Percentiles rank a stretch among this genome's conserved stretches.
These are phyloP conservation scores for Sanguinoderma infundibulare DNA, from an alignment of 1,284 basidiomycete species.

Conservation along the genomic window DNA sequence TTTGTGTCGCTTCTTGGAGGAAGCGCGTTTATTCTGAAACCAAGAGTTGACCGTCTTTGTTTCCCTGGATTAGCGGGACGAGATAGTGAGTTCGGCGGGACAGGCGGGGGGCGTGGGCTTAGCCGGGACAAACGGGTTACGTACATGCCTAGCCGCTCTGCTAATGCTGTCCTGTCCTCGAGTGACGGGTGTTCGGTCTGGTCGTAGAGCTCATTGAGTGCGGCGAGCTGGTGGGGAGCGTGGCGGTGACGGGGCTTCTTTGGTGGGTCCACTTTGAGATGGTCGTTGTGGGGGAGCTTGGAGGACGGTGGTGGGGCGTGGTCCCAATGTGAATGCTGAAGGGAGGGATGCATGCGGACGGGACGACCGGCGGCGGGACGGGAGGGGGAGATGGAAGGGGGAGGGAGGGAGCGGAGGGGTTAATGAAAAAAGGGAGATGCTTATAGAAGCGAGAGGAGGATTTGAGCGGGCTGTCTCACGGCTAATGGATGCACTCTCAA, in stretches of 20 bases:
- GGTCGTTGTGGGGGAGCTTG: slow-evolving; percentile 34
- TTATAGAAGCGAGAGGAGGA: slow-evolving; percentile 36
- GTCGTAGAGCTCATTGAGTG: slow-evolving; percentile 77
- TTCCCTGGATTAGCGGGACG: slow-evolving; percentile 52
- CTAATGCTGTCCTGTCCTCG: slow-evolving; percentile 66
- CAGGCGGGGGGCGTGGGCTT: slow-evolving; percentile 6
- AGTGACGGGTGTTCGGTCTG: slow-evolving; percentile 75
- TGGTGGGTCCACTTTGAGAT: slow-evolving; percentile 39
- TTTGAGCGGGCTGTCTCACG: slow-evolving; percentile 41
- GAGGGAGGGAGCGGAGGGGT: slow-evolving; percentile 29
- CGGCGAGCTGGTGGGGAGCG: slow-evolving; percentile 67
- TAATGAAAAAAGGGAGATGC: slow-evolving; percentile 34
- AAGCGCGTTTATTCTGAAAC: slow-evolving; percentile 85
- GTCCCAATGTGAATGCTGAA: slow-evolving; percentile 31
- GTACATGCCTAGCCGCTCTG: slow-evolving; percentile 74
- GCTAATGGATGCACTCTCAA: slow-evolving; percentile 31
- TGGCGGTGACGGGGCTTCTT: slow-evolving; percentile 82
- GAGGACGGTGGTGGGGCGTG: slow-evolving; percentile 29
- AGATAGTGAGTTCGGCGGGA: slow-evolving; percentile 19
- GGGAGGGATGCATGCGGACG: slow-evolving; percentile 40
- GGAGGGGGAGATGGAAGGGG: slow-evolving; percentile 24
- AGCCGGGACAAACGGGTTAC: slow-evolving; percentile 36
- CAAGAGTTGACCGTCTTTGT: slow-evolving; percentile 83
- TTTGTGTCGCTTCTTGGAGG: slow-evolving; percentile 69
- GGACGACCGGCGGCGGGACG: slow-evolving; percentile 28